phyloP scores from a whole-genome alignment of 495 filamentous ascomycete genomes.

The Staphylotrichum longicolle region DNA sequence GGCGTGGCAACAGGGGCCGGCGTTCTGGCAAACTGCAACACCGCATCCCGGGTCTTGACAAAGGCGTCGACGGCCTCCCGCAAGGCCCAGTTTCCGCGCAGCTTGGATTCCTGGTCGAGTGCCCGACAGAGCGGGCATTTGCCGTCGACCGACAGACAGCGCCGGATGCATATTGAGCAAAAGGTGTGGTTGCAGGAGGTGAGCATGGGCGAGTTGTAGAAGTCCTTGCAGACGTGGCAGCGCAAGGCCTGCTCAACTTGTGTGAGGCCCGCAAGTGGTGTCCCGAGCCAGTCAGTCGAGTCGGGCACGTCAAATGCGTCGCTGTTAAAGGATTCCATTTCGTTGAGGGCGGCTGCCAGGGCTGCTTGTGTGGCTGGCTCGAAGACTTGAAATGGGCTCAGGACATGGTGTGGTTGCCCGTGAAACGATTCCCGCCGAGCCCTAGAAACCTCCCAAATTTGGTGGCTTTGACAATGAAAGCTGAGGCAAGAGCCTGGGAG shows the following conservation, averaged over 20 bases:
- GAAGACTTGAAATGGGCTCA: background rate
- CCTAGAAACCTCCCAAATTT: no score
- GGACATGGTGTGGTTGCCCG: background rate
- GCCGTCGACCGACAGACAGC: slow-evolving; percentile 73
- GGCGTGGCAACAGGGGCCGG: slow-evolving; percentile 17
- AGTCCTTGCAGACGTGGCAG: slow-evolving; percentile 97
- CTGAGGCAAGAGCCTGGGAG: no score
- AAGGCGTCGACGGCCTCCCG: slow-evolving; percentile 85
- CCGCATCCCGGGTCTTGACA: slow-evolving; percentile 56
- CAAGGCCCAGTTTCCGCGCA: slow-evolving; percentile 78
- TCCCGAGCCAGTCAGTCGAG: slow-evolving; percentile 90
- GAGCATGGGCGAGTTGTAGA: slow-evolving; percentile 88
- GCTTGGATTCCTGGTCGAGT: slow-evolving; percentile 72
- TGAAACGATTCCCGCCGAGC: background rate
- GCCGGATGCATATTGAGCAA: slow-evolving; percentile 90
- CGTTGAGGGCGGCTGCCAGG: background rate
- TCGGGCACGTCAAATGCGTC: slow-evolving; percentile 66
- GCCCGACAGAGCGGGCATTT: slow-evolving; percentile 83
- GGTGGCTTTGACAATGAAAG: no score
- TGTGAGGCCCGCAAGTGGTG: slow-evolving; percentile 66
- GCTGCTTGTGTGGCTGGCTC: background rate
- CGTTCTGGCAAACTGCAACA: slow-evolving; percentile 60
- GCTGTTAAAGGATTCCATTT: slow-evolving; percentile 31
- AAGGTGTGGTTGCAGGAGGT: slow-evolving; percentile 96
- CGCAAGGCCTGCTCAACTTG: slow-evolving; percentile 82